Evolutionary conservation across 1,284 basidiomycete species (phyloP).

Genomic region (Ceratobasidium sp.): DNA sequence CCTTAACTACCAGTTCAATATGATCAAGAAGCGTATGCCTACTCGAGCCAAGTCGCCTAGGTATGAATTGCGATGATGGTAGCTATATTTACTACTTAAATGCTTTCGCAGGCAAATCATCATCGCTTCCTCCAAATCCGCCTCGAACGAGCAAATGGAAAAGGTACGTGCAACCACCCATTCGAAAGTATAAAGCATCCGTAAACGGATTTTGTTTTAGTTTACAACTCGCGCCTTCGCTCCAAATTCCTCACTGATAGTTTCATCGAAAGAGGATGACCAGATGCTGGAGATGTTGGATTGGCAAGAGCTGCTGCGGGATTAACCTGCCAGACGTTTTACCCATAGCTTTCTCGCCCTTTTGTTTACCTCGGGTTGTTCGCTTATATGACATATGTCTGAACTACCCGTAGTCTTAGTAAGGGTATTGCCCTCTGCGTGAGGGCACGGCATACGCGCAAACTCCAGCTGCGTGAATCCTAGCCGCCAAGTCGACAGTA

Average conservation of each 20-base stretch:
- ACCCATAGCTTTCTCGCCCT: neutral
- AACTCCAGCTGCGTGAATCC: too few relatives aligned
- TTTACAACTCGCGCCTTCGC: conserved; percentile 2
- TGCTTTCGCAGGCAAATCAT: conserved; percentile 23
- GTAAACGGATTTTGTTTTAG: neutral
- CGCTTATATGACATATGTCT: too few relatives aligned
- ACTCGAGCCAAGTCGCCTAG: conserved; percentile 33
- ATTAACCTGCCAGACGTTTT: neutral
- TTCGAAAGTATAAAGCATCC: neutral
- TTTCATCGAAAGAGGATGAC: neutral
- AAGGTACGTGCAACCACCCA: neutral
- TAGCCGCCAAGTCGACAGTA: neutral
- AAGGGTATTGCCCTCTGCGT: too few relatives aligned
- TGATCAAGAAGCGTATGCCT: conserved; percentile 31
- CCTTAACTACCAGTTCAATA: conserved; percentile 27
- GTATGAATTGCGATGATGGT: neutral
- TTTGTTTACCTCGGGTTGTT: neutral
- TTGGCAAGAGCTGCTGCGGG: neutral
- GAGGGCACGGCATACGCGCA: too few relatives aligned
- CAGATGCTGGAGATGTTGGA: neutral
- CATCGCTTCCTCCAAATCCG: neutral
- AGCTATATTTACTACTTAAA: neutral
- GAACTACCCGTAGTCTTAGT: too few relatives aligned
- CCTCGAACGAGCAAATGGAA: conserved; percentile 13
- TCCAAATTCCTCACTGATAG: neutral